Evolutionary conservation across 2,329 filamentous ascomycete genomes (phyloP).

Genomic region (Alternaria burnsii): DNA sequence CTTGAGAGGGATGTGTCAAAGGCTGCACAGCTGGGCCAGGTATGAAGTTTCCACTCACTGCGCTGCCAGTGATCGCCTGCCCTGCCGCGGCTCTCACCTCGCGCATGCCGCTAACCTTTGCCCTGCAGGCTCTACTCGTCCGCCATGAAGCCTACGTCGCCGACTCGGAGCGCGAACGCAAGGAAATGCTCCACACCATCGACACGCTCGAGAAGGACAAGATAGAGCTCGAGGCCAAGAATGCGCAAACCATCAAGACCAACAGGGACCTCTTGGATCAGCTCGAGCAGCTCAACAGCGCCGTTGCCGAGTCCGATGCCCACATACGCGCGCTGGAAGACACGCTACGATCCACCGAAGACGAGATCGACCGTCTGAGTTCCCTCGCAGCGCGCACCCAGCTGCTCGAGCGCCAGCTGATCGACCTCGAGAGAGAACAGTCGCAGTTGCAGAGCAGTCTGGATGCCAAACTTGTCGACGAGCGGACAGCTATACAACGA

Average conservation of each 20-base stretch:
- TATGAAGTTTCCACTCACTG: slow-evolving; percentile 57
- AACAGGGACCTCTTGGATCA: slow-evolving; percentile 84
- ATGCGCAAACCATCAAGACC: slow-evolving; percentile 80
- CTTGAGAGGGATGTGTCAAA: slow-evolving; percentile 88
- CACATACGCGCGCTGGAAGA: slow-evolving; percentile 80
- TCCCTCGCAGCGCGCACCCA: slow-evolving; percentile 76
- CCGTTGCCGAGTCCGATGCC: slow-evolving; percentile 80
- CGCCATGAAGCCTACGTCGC: slow-evolving; percentile 95
- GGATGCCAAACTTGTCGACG: slow-evolving; percentile 73
- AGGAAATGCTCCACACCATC: slow-evolving; percentile 75
- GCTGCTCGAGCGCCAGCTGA: slow-evolving; percentile 81
- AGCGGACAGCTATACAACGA: slow-evolving; percentile 78
- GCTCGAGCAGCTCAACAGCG: slow-evolving; percentile 82
- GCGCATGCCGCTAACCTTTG: slow-evolving; percentile 69
- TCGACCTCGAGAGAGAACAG: slow-evolving; percentile 83
- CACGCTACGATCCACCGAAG: slow-evolving; percentile 78
- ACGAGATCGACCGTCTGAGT: slow-evolving; percentile 78
- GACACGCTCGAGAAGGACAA: slow-evolving; percentile 79
- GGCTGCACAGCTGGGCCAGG: slow-evolving; percentile 90
- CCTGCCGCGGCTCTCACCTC: slow-evolving; percentile 24
- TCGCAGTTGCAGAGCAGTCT: slow-evolving; percentile 74
- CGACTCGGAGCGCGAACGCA: slow-evolving; percentile 86
- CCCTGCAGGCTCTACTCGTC: slow-evolving; percentile 83
- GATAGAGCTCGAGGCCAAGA: slow-evolving; percentile 72
- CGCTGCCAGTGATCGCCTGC: slow-evolving; percentile 11